Percentiles rank a stretch among this genome's conserved stretches.
phyloP scores from a whole-genome alignment of 495 filamentous ascomycete species.

The Annulohypoxylon maeteangense region DNA sequence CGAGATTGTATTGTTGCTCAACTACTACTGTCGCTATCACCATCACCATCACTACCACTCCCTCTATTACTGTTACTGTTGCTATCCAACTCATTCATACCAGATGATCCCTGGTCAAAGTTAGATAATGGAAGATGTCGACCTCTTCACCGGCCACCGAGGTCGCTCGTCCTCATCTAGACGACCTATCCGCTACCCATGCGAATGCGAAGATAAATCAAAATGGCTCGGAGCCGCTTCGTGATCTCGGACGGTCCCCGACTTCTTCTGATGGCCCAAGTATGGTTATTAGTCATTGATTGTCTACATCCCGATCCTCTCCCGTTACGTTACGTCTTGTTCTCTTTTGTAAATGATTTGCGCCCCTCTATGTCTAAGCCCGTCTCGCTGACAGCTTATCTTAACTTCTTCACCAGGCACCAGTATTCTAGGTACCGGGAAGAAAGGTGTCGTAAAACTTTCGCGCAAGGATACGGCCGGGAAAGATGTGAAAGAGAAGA shows the following conservation, averaged over 20 bases:
- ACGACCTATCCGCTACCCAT: conserved; percentile 19
- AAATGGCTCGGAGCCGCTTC: conserved; percentile 26
- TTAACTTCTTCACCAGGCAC: conserved; percentile 34
- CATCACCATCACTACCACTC: too few species aligned
- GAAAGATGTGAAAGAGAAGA: conserved; percentile 45
- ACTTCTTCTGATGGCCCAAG: conserved; percentile 40
- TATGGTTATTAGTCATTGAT: conserved; percentile 13
- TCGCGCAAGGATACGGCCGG: conserved; percentile 39
- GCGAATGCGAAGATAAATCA: conserved; percentile 24
- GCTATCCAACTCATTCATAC: not conserved
- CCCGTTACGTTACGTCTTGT: conserved; percentile 2
- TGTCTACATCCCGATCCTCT: not conserved
- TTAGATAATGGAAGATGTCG: conserved; percentile 48
- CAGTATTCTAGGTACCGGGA: conserved; percentile 33
- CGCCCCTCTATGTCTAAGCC: conserved; percentile 6
- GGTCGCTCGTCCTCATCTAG: conserved; percentile 40
- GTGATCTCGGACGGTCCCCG: conserved; percentile 36
- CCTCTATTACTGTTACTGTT: too few species aligned
- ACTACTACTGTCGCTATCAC: too few species aligned
- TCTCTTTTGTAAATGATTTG: conserved; percentile 8
- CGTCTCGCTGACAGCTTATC: conserved; percentile 14
- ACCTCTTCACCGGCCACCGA: conserved; percentile 39
- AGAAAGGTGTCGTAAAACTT: conserved; percentile 38
- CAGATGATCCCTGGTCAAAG: conserved; percentile 13
- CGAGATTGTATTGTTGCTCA: too few species aligned